Evolutionary conservation across 805 yeast species (phyloP).

Genomic region (Candida manassasensis): DNA sequence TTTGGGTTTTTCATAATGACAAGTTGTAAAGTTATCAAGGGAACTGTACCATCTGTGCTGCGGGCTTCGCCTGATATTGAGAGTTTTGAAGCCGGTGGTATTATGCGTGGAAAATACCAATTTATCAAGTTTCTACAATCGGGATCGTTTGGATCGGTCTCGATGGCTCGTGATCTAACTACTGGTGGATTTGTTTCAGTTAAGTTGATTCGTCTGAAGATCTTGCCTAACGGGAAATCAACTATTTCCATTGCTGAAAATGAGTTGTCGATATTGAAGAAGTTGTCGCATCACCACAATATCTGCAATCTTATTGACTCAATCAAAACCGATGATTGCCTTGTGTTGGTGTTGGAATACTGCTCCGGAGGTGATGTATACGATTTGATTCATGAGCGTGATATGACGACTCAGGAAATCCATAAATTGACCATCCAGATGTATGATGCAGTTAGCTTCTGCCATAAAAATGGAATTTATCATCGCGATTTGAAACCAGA

Average conservation of each 20-base stretch:
- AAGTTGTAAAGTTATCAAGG: too few species aligned
- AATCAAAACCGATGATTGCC: slow-evolving; percentile 38
- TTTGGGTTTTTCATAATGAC: too few species aligned
- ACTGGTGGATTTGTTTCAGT: slow-evolving; percentile 42
- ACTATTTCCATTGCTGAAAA: slow-evolving; percentile 41
- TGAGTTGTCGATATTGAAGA: slow-evolving; percentile 43
- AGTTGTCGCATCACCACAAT: slow-evolving; percentile 40
- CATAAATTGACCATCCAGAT: slow-evolving; percentile 46
- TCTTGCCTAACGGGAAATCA: slow-evolving; percentile 14
- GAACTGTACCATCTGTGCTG: too few species aligned
- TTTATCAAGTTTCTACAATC: slow-evolving; percentile 44
- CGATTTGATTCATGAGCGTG: slow-evolving; percentile 41
- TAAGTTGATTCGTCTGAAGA: slow-evolving; percentile 21
- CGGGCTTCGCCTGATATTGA: neutral
- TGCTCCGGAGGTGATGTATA: slow-evolving; percentile 65
- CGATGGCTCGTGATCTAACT: slow-evolving; percentile 43
- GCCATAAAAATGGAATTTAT: slow-evolving; percentile 56
- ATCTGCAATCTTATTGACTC: slow-evolving; percentile 55
- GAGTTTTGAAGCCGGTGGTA: neutral
- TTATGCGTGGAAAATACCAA: slow-evolving; percentile 36
- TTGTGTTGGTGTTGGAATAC: slow-evolving; percentile 60
- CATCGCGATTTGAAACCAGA: slow-evolving; percentile 77
- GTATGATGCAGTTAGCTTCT: slow-evolving; percentile 44
- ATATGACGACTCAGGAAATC: slow-evolving; percentile 20
- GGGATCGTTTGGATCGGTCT: slow-evolving; percentile 61